A percentile compares a stretch with the other conserved stretches of the same genome.
phyloP scores from a whole-genome alignment of 257 asterid species.

The Salvia rosmarinus region DNA sequence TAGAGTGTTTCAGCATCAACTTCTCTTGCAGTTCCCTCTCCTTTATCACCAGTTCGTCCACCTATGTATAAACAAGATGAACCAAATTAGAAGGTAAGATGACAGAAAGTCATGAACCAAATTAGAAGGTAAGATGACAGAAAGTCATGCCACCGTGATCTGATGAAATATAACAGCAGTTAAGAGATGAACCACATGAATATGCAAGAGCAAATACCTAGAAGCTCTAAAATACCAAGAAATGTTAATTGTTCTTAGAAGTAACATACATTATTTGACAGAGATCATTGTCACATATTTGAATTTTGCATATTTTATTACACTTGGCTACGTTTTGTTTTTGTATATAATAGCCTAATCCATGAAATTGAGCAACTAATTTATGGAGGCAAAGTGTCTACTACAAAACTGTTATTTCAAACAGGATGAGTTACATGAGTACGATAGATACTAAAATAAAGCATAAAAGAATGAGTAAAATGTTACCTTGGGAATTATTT shows the following conservation, averaged over 20 bases:
- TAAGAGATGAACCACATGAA: too few species aligned
- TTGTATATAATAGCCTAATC: neutral
- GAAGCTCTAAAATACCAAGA: too few species aligned
- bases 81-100: neutral
- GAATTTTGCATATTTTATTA: neutral
- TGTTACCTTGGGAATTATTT: constrained; percentile 71
- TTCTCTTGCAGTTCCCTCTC: constrained; percentile 92
- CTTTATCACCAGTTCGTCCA: constrained; percentile 80
- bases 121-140: neutral
- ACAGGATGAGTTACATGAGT: neutral
- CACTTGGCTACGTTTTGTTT: neutral
- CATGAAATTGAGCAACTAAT: neutral
- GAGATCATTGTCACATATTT: neutral
- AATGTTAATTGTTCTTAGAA: neutral
- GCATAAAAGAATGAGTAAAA: constrained; percentile 16
- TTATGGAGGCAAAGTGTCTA: neutral
- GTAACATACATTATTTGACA: neutral
- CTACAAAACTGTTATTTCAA: neutral
- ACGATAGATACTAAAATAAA: too few species aligned
- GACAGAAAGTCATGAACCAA: neutral
- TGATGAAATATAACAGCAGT: neutral
- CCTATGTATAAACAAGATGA: constrained; percentile 46
- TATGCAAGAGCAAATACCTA: too few species aligned
- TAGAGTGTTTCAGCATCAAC: constrained; percentile 82
- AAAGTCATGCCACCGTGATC: neutral